Evolutionary conservation across 2,329 filamentous ascomycete genomes (phyloP).

Genomic region (Trichoderma cornu-damae): DNA sequence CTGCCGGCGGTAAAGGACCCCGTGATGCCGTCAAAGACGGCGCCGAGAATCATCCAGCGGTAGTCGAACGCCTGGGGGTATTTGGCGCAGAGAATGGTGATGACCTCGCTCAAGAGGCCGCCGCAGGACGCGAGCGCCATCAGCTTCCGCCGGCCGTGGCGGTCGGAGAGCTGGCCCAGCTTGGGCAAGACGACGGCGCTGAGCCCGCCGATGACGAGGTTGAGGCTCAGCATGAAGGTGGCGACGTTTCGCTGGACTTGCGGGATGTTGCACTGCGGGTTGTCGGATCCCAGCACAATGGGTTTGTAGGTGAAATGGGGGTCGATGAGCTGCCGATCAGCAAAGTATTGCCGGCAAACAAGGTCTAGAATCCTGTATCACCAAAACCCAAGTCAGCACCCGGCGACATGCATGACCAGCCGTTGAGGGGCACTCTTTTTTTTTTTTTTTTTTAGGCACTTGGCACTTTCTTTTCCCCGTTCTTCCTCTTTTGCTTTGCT

Average conservation of each 20-base stretch:
- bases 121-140: conserved; percentile 70
- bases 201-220: conserved; percentile 67
- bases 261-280: conserved; percentile 73
- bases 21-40: conserved; percentile 72
- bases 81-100: conserved; percentile 72
- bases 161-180: conserved; percentile 79
- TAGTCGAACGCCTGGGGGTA: conserved; percentile 70
- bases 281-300: conserved; percentile 62
- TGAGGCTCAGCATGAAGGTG: conserved; percentile 71
- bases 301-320: conserved; percentile 58
- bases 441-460: too few relatives aligned
- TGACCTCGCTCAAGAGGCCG: conserved; percentile 66
- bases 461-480: too few relatives aligned
- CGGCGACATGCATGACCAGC: too few relatives aligned
- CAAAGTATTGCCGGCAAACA: conserved; percentile 77
- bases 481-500: too few relatives aligned
- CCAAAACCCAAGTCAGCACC: too few relatives aligned
- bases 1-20: conserved; percentile 85
- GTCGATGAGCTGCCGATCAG: conserved; percentile 56
- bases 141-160: conserved; percentile 72
- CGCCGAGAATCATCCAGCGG: conserved; percentile 71
- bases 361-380: conserved; percentile 63
- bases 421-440: too few relatives aligned
- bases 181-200: conserved; percentile 79
- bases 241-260: conserved; percentile 74